Base-by-base conservation (phyloP, 208 protist species). In the Acanthamoeba comandoni region DNA sequence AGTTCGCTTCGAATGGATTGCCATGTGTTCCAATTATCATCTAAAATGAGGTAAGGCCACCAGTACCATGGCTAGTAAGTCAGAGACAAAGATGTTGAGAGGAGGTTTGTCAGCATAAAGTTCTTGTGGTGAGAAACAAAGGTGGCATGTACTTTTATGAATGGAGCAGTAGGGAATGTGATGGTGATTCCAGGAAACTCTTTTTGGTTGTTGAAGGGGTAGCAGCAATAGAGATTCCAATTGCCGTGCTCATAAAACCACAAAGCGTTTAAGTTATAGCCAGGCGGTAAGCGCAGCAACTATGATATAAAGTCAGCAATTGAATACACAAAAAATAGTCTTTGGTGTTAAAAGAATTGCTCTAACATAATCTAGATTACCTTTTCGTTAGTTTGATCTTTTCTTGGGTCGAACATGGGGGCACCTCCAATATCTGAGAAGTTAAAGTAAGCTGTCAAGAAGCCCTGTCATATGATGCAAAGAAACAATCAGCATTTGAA, bases 1-100 rank as follows among this genome's bases (percentile, higher is more conserved):
- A 87, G 55, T 22, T 87, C 77, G 13, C 29, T 29, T 9, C 55
- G 55, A 17, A 87, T 87, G 13, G 31, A 31, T 43, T 67, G 77
- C 77, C 77, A 87, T 7, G 51, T 0, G 55, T 84, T 64, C 87
- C 87, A 91, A 51, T 84, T 91, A 31, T 67, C 71, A 43, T 91
- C 87, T 1, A 91, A 51, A 31, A 82, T 82, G 17, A 91, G 39
- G 26, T 91, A 91, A n/a, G 87, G 71, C 62, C 69, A 91, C 88
- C 88, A 92, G 53, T 92, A 65, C 88, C 88, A 92, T 22, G 88
- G 88, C 88, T 92, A 92, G 29, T 35, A 9, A 90, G 48, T 39
- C 31, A 80, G 24, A 39, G 13, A 73, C 2, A 39, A 55, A 2
- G 70, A 7, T 26, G 60, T 85, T 8, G 19, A 9, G 2, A 65